Base-by-base conservation (phyloP, 192 early-diverging fungal genomes). In the Coemansia reversa region DNA sequence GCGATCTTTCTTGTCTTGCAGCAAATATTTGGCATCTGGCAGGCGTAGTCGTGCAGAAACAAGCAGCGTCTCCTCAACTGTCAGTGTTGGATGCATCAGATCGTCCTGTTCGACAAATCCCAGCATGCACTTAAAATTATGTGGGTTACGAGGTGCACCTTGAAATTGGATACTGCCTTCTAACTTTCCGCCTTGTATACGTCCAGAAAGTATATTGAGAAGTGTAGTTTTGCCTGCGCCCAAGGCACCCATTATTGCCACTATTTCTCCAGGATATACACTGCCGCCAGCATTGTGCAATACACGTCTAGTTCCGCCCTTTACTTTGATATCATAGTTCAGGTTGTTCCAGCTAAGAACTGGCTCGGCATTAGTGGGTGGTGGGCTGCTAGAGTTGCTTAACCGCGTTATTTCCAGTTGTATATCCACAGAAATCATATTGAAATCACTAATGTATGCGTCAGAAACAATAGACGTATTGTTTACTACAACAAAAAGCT, bases 161-260 rank as follows among this genome's bases (percentile, higher is more conserved):
- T 84, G 82, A 53, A 84, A 79, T 53, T 69, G 57, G 25, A 86
- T 74, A 29, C 70, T 58, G 5, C 87, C 85, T 0, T 76, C 75
- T 11, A 86, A 69, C 16, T 70, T 54, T 23, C 85, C 85, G 22
- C 75, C 81, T 57, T 83, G 80, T 25, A 82, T 65, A 30, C 88
- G 86, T 3, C 86, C 86, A 14, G 88, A 85, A n/a, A 92, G 67
- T 19, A 89, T 79, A 70, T 91, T 90, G 28, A 96, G 76, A 19
- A 94, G 67, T 1, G 89, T 92, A 11, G 92, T 88, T 75, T 94
- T 95, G 50, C 93, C 95, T 4, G 93, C 90, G 16, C 94, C 94
- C 22, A 85, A 88, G 2, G 92, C 90, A 0, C 94, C 95, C 90
- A 95, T 95, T 35, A 97, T 90, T 4, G 91, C 92, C 51, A 90